These are phyloP conservation scores for Cyberlindnera meyerae DNA, from an alignment of 805 yeast species.

Conservation along the genomic window DNA sequence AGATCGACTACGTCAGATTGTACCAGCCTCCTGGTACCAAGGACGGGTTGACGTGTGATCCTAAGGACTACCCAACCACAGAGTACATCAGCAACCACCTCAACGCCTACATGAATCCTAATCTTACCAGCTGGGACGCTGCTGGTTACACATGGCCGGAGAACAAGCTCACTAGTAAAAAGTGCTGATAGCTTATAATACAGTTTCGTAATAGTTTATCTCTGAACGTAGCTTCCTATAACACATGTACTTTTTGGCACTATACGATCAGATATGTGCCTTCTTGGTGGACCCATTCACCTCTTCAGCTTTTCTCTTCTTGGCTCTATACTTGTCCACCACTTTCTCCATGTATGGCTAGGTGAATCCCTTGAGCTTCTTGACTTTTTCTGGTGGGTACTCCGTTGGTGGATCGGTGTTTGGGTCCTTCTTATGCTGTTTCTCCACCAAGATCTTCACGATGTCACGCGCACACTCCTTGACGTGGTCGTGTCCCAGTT, in stretches of 20 bases:
- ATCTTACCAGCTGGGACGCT: constrained; percentile 38
- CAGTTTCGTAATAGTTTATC: too few species aligned
- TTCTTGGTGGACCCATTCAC: not conserved
- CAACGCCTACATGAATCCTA: constrained; percentile 39
- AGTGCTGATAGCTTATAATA: not conserved
- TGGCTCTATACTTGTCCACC: constrained; percentile 41
- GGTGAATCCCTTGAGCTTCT: constrained; percentile 64
- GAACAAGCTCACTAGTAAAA: constrained; percentile 29
- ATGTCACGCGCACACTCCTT: constrained; percentile 80
- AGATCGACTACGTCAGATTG: constrained; percentile 42
- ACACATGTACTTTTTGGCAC: too few species aligned
- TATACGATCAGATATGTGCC: not conserved
- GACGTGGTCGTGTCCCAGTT: constrained; percentile 65
- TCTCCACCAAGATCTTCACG: constrained; percentile 58
- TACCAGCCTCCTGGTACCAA: constrained; percentile 41
- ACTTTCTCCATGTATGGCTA: constrained; percentile 64
- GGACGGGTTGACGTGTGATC: constrained; percentile 43
- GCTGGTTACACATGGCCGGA: constrained; percentile 42
- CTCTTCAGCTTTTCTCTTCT: constrained; percentile 16
- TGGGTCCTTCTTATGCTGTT: constrained; percentile 55
- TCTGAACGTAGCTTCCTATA: too few species aligned
- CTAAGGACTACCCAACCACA: constrained; percentile 40
- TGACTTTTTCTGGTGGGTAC: constrained; percentile 67
- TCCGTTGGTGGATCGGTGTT: constrained; percentile 57
- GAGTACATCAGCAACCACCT: constrained; percentile 39